Percentiles rank a stretch among this genome's conserved stretches.
These are phyloP conservation scores for Xylaria cubensis DNA, from an alignment of 495 filamentous ascomycete species.

Conservation along the genomic window DNA sequence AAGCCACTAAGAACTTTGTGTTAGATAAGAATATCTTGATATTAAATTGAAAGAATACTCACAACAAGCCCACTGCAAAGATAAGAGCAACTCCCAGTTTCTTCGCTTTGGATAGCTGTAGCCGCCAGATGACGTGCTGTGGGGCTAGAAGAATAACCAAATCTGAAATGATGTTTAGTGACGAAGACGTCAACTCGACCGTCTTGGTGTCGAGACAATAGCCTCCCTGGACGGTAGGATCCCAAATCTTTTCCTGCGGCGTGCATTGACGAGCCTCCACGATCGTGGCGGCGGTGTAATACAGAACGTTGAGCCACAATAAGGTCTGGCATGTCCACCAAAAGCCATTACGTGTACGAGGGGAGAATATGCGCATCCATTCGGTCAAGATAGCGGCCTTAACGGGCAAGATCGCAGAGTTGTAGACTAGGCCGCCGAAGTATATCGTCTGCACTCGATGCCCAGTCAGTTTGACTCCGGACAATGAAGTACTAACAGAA, in stretches of 20 bases:
- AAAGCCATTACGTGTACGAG: background rate
- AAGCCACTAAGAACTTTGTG: background rate
- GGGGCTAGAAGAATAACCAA: background rate
- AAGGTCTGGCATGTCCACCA: background rate
- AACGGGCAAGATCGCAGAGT: background rate
- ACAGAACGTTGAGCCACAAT: background rate
- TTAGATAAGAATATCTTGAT: background rate
- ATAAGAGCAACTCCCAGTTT: background rate
- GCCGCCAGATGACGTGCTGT: background rate
- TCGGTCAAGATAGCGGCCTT: background rate
- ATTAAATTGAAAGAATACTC: background rate
- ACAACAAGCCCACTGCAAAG: background rate
- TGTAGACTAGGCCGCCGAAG: background rate
- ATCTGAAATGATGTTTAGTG: background rate
- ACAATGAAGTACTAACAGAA: no score
- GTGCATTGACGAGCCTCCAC: background rate
- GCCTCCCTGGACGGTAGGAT: background rate
- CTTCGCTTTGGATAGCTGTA: background rate
- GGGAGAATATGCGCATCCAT: background rate
- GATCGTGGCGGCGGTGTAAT: background rate
- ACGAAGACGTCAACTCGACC: background rate
- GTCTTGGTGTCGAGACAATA: background rate
- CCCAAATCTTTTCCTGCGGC: background rate
- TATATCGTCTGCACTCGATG: background rate
- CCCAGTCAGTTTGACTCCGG: background rate